Conservation (phyloP, 257 asterid species). For the Lycium barbarum region DNA sequence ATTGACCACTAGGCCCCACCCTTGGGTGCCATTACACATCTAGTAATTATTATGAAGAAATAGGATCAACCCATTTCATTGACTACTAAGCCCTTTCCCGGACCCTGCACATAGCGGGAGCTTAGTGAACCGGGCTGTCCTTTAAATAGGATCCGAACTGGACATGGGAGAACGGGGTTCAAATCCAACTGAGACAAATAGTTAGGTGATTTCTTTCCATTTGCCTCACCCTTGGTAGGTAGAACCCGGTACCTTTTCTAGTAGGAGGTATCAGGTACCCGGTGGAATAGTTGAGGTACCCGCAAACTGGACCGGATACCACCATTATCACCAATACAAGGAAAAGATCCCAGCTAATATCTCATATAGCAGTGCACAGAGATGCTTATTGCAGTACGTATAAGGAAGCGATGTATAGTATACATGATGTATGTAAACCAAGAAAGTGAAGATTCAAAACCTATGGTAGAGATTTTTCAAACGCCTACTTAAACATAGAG, state of each 20-base stretch:
- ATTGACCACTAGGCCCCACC: too few species aligned
- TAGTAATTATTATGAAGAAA: conserved; percentile 16
- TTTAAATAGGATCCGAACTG: conserved; percentile 1
- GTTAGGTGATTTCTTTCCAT: background rate
- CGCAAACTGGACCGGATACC: background rate
- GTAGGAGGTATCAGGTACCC: background rate
- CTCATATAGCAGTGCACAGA: background rate
- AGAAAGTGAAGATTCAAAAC: background rate
- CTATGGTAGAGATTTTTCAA: background rate
- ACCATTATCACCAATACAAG: background rate
- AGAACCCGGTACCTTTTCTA: background rate
- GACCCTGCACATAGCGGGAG: too few species aligned
- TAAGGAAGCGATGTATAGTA: background rate
- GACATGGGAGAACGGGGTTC: background rate
- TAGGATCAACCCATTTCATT: background rate
- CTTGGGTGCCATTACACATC: background rate
- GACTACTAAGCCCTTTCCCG: too few species aligned
- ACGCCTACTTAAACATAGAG: background rate
- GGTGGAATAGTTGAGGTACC: background rate
- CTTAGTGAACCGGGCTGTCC: too few species aligned
- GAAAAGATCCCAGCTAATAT: conserved; percentile 7
- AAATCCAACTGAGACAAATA: conserved; percentile 6
- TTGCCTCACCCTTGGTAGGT: background rate
- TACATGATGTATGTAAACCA: background rate
- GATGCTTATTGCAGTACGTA: background rate